Evolutionary conservation across 164 flowering plant genomes (phyloP).

Genomic region (Dillenia turbinata): DNA sequence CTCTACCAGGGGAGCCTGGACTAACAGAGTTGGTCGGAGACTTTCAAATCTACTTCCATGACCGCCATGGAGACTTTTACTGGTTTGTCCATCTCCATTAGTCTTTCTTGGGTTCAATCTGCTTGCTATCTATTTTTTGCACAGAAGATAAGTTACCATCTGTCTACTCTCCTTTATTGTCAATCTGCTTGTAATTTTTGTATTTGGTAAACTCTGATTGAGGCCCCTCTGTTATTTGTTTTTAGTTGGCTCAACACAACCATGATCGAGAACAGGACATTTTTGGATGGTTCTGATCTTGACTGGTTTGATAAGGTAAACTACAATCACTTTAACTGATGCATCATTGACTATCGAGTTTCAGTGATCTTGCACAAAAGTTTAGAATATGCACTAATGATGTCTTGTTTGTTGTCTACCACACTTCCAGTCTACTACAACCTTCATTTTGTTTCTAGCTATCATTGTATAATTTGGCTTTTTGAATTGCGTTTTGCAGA

Average conservation of each 20-base stretch:
- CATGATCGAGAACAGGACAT: constrained; percentile 84
- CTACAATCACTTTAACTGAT: background rate
- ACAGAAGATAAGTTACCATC: no score
- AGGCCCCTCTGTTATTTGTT: no score
- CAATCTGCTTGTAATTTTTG: no score
- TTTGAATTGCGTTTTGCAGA: constrained; percentile 34
- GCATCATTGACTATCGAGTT: no score
- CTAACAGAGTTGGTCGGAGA: constrained; percentile 85
- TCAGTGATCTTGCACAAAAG: no score
- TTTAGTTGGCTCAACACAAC: constrained; percentile 96
- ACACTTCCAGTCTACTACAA: no score
- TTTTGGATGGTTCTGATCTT: constrained; percentile 66
- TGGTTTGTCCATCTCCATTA: constrained; percentile 37
- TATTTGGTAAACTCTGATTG: no score
- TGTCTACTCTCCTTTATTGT: constrained; percentile 2
- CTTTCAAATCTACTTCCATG: constrained; percentile 91
- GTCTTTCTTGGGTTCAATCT: no score
- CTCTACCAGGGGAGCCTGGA: constrained; percentile 97
- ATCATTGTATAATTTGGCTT: background rate
- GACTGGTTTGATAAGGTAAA: constrained; percentile 95
- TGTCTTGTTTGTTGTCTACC: no score
- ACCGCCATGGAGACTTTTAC: constrained; percentile 95
- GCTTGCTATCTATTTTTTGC: no score
- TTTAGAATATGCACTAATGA: no score
- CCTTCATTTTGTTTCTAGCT: background rate